phyloP scores from a whole-genome alignment of 352 stramenopile species.

The Phytophthora ramorum region DNA sequence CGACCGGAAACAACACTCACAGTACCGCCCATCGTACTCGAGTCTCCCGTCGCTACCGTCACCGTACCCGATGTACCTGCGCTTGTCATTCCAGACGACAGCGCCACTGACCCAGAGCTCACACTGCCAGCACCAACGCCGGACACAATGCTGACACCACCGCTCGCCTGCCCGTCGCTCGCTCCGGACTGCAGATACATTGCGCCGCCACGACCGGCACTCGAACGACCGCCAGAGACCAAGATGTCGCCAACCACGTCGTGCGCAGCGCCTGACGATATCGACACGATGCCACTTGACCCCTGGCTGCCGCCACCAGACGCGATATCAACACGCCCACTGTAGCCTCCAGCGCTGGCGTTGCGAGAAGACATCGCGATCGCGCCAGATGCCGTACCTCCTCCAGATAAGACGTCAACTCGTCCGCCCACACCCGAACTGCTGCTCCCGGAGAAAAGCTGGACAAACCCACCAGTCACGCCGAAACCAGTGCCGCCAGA shows the following conservation, averaged over 20 bases:
- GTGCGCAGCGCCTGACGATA: slow-evolving; percentile 26
- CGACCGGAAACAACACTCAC: slow-evolving; percentile 10
- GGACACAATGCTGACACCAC: slow-evolving; percentile 20
- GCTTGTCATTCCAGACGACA: slow-evolving; percentile 11
- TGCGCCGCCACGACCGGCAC: slow-evolving; percentile 16
- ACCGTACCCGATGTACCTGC: slow-evolving; percentile 7
- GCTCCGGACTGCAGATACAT: slow-evolving; percentile 26
- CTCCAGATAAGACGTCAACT: slow-evolving; percentile 22
- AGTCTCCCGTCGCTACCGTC: slow-evolving; percentile 12
- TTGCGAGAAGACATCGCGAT: slow-evolving; percentile 26
- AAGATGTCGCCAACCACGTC: slow-evolving; percentile 26
- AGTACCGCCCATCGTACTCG: neutral
- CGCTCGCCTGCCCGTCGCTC: slow-evolving; percentile 26
- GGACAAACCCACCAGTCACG: slow-evolving; percentile 21
- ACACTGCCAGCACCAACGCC: slow-evolving; percentile 6
- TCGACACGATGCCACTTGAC: slow-evolving; percentile 31
- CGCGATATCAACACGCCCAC: slow-evolving; percentile 18
- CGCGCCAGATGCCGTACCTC: slow-evolving; percentile 16
- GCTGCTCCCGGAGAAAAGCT: slow-evolving; percentile 26
- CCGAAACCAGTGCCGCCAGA: slow-evolving; percentile 18
- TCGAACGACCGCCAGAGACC: slow-evolving; percentile 28
- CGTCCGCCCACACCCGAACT: slow-evolving; percentile 21
- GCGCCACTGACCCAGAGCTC: slow-evolving; percentile 17
- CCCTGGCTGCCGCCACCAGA: slow-evolving; percentile 34
- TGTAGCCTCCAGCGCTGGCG: slow-evolving; percentile 18